Evolutionary conservation across 2,329 filamentous ascomycete species (phyloP), one percentile per base, ranked within the genome.

Genomic region (Fusarium sp.): DNA sequence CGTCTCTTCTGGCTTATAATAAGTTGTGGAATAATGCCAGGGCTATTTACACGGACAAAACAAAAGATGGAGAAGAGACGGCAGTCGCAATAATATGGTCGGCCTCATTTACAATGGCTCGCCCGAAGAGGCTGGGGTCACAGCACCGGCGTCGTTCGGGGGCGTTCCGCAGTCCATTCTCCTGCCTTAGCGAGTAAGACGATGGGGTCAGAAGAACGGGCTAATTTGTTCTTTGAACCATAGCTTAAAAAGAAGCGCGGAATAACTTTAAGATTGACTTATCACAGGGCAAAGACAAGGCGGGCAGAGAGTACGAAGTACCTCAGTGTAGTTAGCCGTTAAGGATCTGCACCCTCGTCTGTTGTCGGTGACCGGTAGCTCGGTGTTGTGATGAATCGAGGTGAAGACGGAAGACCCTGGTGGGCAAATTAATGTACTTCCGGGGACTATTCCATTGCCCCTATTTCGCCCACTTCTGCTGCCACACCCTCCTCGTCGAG

Each of bases 391-490:
- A 34, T 54, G 48, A 43, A 70, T 68, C 55, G 22, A 71, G 36
- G 58, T 49, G 45, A 42, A 17, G 36, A 48, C 31, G 51, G 44
- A 50, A 65, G 51, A 53, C 66, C 69, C 69, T 72, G 58, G 70
- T 28, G 63, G 54, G 39, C 63, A 71, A 52, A 64, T 50, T 62
- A 52, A 54, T 31, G 28, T 20, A 61, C 58, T 58, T 71, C 53
- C 62, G 66, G 61, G 52, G 65, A 46, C 67, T 63, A 58, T 65
- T 57, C 44, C 53, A 64, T 56, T 48, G 44, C 55, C 70, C 70
- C 69, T 63, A 63, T 72, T 73, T 54, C 63, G 53, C 46, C 60
- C 65, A 73, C 65, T 51, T 63, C 52, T 54, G 52, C 56, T 58
- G 49, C 68, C 60, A 69, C 64, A 59, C 56, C 60, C 44, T 68